Evolutionary conservation across 345 rosid species (phyloP).

Genomic region (Populus deltoides): DNA sequence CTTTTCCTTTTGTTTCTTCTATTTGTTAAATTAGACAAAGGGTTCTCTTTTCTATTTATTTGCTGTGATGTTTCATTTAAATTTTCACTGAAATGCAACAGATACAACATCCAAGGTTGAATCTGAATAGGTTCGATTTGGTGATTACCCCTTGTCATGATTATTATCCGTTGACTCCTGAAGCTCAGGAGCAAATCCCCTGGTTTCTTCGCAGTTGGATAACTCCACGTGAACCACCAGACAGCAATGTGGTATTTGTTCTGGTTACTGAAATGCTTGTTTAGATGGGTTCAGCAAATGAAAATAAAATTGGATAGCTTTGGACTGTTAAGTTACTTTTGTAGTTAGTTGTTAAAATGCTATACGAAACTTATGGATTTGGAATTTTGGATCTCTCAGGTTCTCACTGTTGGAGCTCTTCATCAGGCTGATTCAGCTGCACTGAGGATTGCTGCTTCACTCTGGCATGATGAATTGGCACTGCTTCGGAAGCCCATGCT

Average conservation of each 20-base stretch:
- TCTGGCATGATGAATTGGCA: slow-evolving; percentile 20
- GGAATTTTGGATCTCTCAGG: slow-evolving; percentile 16
- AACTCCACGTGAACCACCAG: slow-evolving; percentile 30
- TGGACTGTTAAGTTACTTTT: neutral
- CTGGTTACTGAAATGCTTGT: slow-evolving; percentile 12
- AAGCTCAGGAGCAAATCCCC: slow-evolving; percentile 28
- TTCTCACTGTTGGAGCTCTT: slow-evolving; percentile 30
- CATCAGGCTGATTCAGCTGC: slow-evolving; percentile 21
- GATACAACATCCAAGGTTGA: slow-evolving; percentile 35
- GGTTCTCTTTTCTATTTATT: neutral
- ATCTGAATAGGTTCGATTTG: slow-evolving; percentile 27
- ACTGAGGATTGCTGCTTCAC: slow-evolving; percentile 17
- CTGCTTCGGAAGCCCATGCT: slow-evolving; percentile 28
- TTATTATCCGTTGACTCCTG: slow-evolving; percentile 32
- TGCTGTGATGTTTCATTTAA: neutral
- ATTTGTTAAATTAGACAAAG: neutral
- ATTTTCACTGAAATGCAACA: slow-evolving; percentile 7
- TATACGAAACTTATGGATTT: slow-evolving; percentile 22
- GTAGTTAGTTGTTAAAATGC: neutral
- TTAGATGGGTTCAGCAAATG: neutral
- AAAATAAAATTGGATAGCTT: neutral
- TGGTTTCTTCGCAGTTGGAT: slow-evolving; percentile 30
- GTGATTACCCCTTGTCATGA: slow-evolving; percentile 30
- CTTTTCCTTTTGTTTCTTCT: neutral
- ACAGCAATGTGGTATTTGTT: slow-evolving; percentile 22